Evolutionary conservation across 2,329 filamentous ascomycete genomes (phyloP), one percentile per base, ranked within the genome.

Genomic region (Hypoxylon sp.): DNA sequence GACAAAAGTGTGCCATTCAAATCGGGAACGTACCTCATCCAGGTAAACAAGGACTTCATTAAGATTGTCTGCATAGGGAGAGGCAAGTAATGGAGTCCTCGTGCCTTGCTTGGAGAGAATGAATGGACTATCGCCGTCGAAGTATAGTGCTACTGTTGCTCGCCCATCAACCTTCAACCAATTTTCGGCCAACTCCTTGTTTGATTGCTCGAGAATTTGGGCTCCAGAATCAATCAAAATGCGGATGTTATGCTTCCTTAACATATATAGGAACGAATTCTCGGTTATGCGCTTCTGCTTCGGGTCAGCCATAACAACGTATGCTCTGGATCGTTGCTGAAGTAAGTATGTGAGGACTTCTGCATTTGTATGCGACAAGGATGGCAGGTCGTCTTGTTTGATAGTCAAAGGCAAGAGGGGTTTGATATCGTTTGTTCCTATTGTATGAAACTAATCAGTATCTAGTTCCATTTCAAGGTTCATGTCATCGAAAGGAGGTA

Each of bases 151-250:
- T 0, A 83, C 87, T 0, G 77, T 75, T 0, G 83, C 83, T 1
- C 73, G n/a, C 0, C 36, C 11, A 46, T 88, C 84, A 0, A 82
- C 73, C 0, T 77, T 72, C 0, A 90, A 73, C 88, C 88, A 90
- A 0, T 77, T 76, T 10, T 77, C 77, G 0, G 81, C 87, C 0
- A 90, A 76, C 0, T 77, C 76, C 1, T 74, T 53, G 70, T 89
- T 91, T 64, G 84, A 80, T 79, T 88, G 86, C 71, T 91, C 89
- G 0, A 91, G 74, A 13, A 91, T 86, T 13, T 88, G 85, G 0
- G 90, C 89, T 0, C 90, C 90, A 0, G 88, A 86, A 73, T 91
- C 89, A 0, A 92, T 88, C 0, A 92, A 78, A 0, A 91, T 80
- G 0, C 81, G 79, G 11, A 89, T 88, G 0, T 70, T 50, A 0